A percentile compares a stretch with the other conserved stretches of the same genome.
phyloP scores from a whole-genome alignment of 148 eudicot species.

The Spergularia bocconei region DNA sequence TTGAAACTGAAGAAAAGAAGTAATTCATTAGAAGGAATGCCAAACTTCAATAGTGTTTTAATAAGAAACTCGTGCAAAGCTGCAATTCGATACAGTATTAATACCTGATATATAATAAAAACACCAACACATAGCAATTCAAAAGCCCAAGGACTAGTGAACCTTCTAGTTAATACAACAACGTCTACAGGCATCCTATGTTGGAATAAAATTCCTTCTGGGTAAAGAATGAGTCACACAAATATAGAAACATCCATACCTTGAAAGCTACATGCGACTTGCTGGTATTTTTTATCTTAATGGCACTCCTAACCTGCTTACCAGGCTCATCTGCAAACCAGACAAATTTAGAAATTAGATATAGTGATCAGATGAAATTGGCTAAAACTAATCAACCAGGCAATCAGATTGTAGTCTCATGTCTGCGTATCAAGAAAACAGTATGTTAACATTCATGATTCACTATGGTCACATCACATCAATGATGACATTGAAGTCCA shows the following conservation, averaged over 20 bases:
- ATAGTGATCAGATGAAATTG: not conserved
- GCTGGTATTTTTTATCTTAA: constrained; percentile 79
- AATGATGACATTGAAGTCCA: not conserved
- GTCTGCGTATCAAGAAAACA: not conserved
- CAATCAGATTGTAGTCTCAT: not conserved
- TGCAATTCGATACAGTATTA: not conserved
- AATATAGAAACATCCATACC: constrained; percentile 38
- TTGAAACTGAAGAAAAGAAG: constrained; percentile 69
- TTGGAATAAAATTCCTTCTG: not conserved
- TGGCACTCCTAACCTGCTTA: constrained; percentile 87
- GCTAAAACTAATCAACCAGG: not conserved
- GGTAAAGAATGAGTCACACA: not conserved
- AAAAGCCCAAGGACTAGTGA: not conserved
- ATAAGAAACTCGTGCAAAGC: not conserved
- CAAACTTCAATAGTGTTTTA: not conserved
- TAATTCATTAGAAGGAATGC: not conserved
- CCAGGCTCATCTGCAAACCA: constrained; percentile 74
- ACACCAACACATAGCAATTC: not conserved
- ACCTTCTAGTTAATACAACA: not conserved
- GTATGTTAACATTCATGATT: not conserved
- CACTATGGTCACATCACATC: not conserved
- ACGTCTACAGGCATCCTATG: not conserved
- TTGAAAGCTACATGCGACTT: constrained; percentile 87
- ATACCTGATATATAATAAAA: not conserved
- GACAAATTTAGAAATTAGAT: not conserved